A percentile compares a stretch with the other conserved stretches of the same genome.
Conservation (phyloP, 2,329 filamentous ascomycete genomes). For the Talaromyces sp. region DNA sequence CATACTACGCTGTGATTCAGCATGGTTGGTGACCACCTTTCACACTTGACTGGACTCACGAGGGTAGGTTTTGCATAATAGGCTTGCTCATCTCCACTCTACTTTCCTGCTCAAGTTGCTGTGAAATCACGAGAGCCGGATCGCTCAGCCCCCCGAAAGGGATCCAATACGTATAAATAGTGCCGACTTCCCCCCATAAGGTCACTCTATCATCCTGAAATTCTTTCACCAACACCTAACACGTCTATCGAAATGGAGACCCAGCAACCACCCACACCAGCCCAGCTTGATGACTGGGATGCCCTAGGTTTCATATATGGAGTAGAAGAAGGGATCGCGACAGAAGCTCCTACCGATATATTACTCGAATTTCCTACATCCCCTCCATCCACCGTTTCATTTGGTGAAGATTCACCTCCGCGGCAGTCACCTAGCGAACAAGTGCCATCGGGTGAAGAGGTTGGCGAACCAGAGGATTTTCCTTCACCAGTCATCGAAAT, state of each 20-base stretch:
- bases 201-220: neutral
- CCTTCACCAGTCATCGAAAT: neutral
- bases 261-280: neutral
- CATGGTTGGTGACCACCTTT: neutral
- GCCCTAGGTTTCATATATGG: conserved; percentile 1
- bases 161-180: neutral
- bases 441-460: neutral
- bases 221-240: neutral
- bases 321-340: neutral
- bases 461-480: neutral
- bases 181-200: neutral
- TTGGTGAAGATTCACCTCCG: neutral
- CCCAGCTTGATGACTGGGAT: conserved; percentile 6
- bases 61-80: neutral
- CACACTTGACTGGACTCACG: neutral
- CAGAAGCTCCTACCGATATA: neutral
- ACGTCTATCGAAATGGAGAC: neutral
- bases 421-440: neutral
- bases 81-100: neutral
- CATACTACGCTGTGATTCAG: too few species aligned
- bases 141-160: neutral
- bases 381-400: neutral
- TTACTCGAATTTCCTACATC: neutral
- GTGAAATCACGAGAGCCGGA: neutral
- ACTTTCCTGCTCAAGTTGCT: neutral